Percentiles rank a stretch among this genome's conserved stretches.
phyloP scores from a whole-genome alignment of 768 basidiomycete species.

The Mycena belliarum region DNA sequence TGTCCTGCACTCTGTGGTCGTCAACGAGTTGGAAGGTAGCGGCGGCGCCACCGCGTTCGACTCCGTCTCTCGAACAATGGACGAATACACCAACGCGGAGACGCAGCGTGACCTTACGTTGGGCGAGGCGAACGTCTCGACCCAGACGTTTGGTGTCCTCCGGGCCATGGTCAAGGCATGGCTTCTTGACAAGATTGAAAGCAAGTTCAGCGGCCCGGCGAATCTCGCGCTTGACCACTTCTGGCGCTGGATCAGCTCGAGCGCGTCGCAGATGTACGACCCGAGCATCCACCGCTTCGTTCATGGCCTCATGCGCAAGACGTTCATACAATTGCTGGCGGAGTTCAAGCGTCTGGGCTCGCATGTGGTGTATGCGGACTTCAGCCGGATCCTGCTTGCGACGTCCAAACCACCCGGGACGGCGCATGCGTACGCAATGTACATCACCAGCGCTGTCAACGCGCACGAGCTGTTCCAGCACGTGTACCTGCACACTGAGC shows the following conservation, averaged over 20 bases:
- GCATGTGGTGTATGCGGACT: slow-evolving; percentile 91
- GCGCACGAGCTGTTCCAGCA: slow-evolving; percentile 96
- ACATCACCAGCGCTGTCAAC: slow-evolving; percentile 90
- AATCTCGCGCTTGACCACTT: slow-evolving; percentile 86
- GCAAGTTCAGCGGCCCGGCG: slow-evolving; percentile 65
- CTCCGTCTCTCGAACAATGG: slow-evolving; percentile 86
- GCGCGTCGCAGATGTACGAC: slow-evolving; percentile 85
- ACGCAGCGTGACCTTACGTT: slow-evolving; percentile 72
- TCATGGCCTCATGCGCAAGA: slow-evolving; percentile 96
- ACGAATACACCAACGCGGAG: slow-evolving; percentile 81
- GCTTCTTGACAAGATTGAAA: slow-evolving; percentile 83
- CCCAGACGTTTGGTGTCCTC: slow-evolving; percentile 81
- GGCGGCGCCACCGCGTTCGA: slow-evolving; percentile 94
- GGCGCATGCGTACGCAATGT: slow-evolving; percentile 93
- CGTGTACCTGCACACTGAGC: slow-evolving; percentile 79
- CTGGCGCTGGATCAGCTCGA: slow-evolving; percentile 95
- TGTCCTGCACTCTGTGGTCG: slow-evolving; percentile 88
- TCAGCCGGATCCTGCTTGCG: slow-evolving; percentile 84
- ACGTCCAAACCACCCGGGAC: slow-evolving; percentile 96
- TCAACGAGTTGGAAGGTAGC: slow-evolving; percentile 97
- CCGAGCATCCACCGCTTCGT: slow-evolving; percentile 91
- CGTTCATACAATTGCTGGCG: slow-evolving; percentile 93
- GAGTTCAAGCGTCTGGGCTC: slow-evolving; percentile 96
- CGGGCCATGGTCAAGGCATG: slow-evolving; percentile 88
- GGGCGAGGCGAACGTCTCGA: slow-evolving; percentile 87